Evolutionary conservation across 768 basidiomycete genomes (phyloP).

Genomic region (Lactarius quietus): DNA sequence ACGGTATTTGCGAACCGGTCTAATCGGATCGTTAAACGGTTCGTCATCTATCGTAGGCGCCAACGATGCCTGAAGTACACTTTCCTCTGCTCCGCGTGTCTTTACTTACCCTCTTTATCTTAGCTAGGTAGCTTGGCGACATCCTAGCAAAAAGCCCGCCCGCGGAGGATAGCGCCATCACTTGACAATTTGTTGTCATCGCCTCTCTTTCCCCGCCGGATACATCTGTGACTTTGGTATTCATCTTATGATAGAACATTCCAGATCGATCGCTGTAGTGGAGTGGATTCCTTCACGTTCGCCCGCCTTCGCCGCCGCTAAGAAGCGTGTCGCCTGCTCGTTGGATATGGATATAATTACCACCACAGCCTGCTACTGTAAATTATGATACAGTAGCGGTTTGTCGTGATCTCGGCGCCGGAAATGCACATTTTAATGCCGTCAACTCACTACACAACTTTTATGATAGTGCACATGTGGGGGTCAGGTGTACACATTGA

Average conservation of each 20-base stretch:
- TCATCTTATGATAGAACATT: background rate
- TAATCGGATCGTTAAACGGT: background rate
- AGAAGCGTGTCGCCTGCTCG: too few species aligned
- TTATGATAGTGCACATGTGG: conserved; percentile 6
- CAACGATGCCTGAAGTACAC: background rate
- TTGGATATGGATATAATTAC: background rate
- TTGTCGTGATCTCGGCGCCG: background rate
- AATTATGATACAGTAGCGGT: background rate
- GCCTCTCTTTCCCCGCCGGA: background rate
- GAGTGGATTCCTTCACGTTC: background rate
- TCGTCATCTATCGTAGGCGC: background rate
- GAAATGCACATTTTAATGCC: background rate
- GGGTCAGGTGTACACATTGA: conserved; percentile 1
- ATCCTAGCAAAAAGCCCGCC: background rate
- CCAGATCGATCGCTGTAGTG: conserved; percentile 1
- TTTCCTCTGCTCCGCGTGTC: background rate
- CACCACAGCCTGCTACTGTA: background rate
- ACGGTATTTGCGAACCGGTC: background rate
- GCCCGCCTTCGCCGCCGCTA: background rate
- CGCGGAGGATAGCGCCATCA: background rate
- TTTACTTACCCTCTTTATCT: background rate
- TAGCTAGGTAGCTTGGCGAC: background rate
- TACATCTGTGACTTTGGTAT: background rate
- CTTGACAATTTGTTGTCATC: background rate
- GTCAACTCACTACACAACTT: background rate